Evolutionary conservation across 805 yeast genomes (phyloP).

Genomic region (Metschnikowia arizonensis): DNA sequence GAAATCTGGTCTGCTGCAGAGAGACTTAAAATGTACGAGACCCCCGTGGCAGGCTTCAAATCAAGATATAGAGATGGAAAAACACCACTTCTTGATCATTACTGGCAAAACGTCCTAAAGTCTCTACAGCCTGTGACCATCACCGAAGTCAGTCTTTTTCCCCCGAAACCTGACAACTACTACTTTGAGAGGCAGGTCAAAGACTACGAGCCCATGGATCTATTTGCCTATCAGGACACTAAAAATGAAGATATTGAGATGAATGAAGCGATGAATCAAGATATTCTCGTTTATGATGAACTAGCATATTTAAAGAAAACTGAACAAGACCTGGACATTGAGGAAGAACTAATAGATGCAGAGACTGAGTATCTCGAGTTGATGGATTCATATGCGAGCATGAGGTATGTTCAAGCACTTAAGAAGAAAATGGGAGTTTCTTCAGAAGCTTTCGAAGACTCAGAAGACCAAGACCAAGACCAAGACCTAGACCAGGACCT

Average conservation of each 20-base stretch:
- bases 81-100: constrained; percentile 9
- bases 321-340: neutral
- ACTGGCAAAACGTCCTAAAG: constrained; percentile 9
- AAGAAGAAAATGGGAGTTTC: neutral
- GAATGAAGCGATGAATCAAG: too few relatives aligned
- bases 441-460: too few relatives aligned
- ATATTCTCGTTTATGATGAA: too few relatives aligned
- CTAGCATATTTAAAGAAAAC: neutral
- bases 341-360: constrained; percentile 5
- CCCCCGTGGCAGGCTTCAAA: constrained; percentile 11
- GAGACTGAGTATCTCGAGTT: constrained; percentile 3
- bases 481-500: too few relatives aligned
- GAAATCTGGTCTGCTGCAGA: constrained; percentile 16
- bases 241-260: neutral
- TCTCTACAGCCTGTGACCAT: neutral
- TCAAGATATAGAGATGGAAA: constrained; percentile 12
- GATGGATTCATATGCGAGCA: constrained; percentile 1
- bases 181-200: neutral
- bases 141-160: neutral
- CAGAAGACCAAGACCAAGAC: too few relatives aligned
- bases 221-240: neutral
- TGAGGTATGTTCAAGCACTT: neutral
- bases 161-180: neutral
- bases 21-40: constrained; percentile 14
- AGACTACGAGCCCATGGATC: neutral